Evolutionary conservation across 225 moss, liverwort and hornwort genomes (phyloP), one percentile per base, ranked within the genome.

Genomic region (Climacium dendroides): DNA sequence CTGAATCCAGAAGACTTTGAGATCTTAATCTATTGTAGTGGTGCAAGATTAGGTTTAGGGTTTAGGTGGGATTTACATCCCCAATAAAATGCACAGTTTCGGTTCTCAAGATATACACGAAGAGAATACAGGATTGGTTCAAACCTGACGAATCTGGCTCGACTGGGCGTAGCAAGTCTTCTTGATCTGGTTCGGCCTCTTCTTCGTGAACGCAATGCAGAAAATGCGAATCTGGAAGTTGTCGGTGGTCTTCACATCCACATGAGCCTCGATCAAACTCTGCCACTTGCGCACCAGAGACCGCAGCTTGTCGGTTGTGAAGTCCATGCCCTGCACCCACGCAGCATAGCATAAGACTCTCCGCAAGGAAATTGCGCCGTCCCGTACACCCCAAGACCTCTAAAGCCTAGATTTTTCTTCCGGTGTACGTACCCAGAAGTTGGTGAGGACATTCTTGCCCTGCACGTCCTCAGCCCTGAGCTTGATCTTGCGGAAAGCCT

Each of bases 401-500:
- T n/a, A 58, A 88, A 78, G 13, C 88, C 88, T 67, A 48, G 6
- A 30, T 15, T 43, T 23, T 19, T 39, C 13, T 24, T 69, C 39
- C 9, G 52, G 1, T 19, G 18, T 2, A 89, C 89, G 11, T 89
- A 94, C 95, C 95, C 96, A 97, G 86, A 97, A 96, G 83, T 97
- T 97, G 57, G 97, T 97, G 47, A 97, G 91, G 32, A 96, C 96
- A 78, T 97, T 96, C 91, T 94, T 94, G 74, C 97, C 94, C 89
- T 96, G 95, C 72, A 96, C 95, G 77, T 97, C 96, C 90, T 94
- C 96, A 6, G 96, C 96, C 91, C 97, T 92, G 47, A 97, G 93
- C 92, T 96, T 97, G 72, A 97, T 95, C 89, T 97, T 97, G 53
- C 96, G 93, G 94, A 93, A 96, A 65, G 96, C 96, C 93, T 97